A percentile compares a stretch with the other conserved stretches of the same genome.
Conservation (phyloP, 495 filamentous ascomycete species). For the Endocarpon pusillum region DNA sequence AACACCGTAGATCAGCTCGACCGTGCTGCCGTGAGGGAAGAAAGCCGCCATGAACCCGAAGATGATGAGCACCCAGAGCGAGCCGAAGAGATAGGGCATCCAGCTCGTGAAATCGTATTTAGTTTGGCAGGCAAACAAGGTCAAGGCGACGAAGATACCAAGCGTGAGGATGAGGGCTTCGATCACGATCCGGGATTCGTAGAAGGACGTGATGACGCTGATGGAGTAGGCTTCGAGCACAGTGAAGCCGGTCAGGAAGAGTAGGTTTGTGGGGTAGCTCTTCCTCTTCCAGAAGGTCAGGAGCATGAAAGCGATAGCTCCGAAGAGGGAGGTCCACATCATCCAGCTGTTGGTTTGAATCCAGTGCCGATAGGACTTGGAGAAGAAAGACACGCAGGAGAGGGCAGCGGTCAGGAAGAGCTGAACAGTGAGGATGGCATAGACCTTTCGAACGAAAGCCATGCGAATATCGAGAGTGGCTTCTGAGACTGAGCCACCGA, state of each 20-base stretch:
- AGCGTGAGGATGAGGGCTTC: slow-evolving; percentile 81
- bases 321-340: slow-evolving; percentile 71
- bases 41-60: slow-evolving; percentile 84
- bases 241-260: slow-evolving; percentile 88
- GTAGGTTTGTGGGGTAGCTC: slow-evolving; percentile 83
- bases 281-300: slow-evolving; percentile 97
- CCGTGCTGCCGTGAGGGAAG: slow-evolving; percentile 58
- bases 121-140: slow-evolving; percentile 88
- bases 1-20: slow-evolving; percentile 71
- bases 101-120: slow-evolving; percentile 96
- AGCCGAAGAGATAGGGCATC: slow-evolving; percentile 90
- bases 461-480: slow-evolving; percentile 90
- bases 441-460: slow-evolving; percentile 93
- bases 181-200: slow-evolving; percentile 62
- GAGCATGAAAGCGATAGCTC: slow-evolving; percentile 63
- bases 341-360: slow-evolving; percentile 71
- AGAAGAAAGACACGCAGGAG: slow-evolving; percentile 72
- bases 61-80: slow-evolving; percentile 73
- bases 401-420: slow-evolving; percentile 69
- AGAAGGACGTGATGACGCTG: slow-evolving; percentile 80
- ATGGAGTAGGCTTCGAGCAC: slow-evolving; percentile 85
- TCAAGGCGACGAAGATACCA: slow-evolving; percentile 85
- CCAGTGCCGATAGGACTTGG: slow-evolving; percentile 61
- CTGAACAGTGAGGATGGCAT: slow-evolving; percentile 75
- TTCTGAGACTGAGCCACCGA: slow-evolving; percentile 79